phyloP scores from a whole-genome alignment of 441 rosid species.

The Biscutella laevigata region DNA sequence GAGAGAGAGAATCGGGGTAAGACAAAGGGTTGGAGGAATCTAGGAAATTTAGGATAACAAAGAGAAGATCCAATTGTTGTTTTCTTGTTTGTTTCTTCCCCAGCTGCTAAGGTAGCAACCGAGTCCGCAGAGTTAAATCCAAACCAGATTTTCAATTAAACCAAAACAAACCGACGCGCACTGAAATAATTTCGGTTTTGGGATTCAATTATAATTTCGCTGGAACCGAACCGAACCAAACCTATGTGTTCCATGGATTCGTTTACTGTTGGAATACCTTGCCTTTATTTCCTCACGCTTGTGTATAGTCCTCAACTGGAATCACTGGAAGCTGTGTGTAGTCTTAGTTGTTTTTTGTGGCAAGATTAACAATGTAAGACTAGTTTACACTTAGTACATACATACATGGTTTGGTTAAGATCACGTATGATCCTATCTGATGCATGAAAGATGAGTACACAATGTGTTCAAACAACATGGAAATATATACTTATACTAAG shows the following conservation, averaged over 20 bases:
- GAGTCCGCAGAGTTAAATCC: no score
- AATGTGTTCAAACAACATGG: background rate
- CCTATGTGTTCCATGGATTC: no score
- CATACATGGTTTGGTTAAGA: background rate
- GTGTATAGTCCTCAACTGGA: no score
- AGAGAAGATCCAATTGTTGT: constrained; percentile 5
- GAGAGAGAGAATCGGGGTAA: constrained; percentile 24
- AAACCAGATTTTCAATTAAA: background rate
- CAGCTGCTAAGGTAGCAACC: no score
- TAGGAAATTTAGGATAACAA: constrained; percentile 22
- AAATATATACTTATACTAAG: background rate
- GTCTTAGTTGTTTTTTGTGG: no score
- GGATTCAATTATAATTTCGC: background rate
- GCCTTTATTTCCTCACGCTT: no score
- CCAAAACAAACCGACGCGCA: background rate
- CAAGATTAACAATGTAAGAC: background rate
- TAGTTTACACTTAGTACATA: background rate
- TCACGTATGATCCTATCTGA: background rate
- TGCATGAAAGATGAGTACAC: constrained; percentile 1
- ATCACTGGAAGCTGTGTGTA: no score
- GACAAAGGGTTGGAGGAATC: constrained; percentile 25
- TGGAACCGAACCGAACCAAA: background rate
- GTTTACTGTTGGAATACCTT: no score
- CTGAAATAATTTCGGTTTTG: background rate
- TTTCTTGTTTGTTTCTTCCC: background rate